Percentiles rank a stretch among this genome's conserved stretches.
Conservation (phyloP, 2,329 filamentous ascomycete genomes). For the Monosporascus ibericus region DNA sequence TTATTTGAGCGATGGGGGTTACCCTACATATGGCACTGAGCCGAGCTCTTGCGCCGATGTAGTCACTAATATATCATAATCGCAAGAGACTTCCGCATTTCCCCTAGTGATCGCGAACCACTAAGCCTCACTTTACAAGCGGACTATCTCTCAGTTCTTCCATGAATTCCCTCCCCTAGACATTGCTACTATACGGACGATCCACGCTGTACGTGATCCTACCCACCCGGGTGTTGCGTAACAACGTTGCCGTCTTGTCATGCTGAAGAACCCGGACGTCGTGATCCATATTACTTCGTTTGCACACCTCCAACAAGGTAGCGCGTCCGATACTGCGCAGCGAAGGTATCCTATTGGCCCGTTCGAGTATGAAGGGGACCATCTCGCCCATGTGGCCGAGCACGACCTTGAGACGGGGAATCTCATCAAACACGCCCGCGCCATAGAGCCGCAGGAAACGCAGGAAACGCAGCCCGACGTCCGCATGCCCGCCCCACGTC, state of each 20-base stretch:
- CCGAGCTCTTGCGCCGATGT: too few species aligned
- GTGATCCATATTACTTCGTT: not conserved
- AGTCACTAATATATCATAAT: not conserved
- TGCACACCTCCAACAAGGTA: not conserved
- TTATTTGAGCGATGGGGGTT: too few species aligned
- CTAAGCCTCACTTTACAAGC: not conserved
- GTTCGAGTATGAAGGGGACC: conserved; percentile 49
- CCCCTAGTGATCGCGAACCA: not conserved
- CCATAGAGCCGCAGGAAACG: conserved; percentile 23
- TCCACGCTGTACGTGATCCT: not conserved
- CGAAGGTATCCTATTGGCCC: conserved; percentile 22
- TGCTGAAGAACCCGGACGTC: not conserved
- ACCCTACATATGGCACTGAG: too few species aligned
- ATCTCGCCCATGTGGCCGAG: conserved; percentile 38
- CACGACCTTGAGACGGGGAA: conserved; percentile 31
- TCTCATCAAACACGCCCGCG: conserved; percentile 27
- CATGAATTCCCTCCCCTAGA: not conserved
- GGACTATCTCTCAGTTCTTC: not conserved
- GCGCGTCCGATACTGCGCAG: not conserved
- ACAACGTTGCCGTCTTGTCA: not conserved
- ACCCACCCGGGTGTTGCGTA: not conserved
- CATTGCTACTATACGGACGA: not conserved
- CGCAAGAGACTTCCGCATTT: not conserved
- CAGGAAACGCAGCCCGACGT: conserved; percentile 29
- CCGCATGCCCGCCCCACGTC: conserved; percentile 30